phyloP scores from a whole-genome alignment of 805 yeast species.

The Hanseniaspora nectarophila region DNA sequence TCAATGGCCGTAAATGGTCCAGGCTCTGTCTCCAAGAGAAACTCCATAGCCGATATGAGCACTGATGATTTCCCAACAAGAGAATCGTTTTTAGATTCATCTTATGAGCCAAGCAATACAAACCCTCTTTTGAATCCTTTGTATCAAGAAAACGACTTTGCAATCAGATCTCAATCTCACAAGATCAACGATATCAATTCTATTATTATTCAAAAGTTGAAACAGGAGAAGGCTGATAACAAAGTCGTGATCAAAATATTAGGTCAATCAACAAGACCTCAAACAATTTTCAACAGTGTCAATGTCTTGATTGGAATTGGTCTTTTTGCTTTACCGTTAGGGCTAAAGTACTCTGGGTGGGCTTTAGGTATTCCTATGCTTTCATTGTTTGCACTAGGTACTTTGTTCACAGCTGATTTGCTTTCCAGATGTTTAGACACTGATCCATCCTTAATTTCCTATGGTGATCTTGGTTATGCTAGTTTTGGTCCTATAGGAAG shows the following conservation, averaged over 20 bases:
- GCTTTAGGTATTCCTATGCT: conserved; percentile 51
- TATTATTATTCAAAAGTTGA: conserved; percentile 44
- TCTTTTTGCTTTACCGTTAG: conserved; percentile 59
- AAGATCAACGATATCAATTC: conserved; percentile 33
- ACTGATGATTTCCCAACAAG: background rate
- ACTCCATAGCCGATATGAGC: background rate
- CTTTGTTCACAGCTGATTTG: conserved; percentile 66
- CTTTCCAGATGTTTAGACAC: conserved; percentile 67
- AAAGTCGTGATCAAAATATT: conserved; percentile 57
- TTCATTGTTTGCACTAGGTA: conserved; percentile 48
- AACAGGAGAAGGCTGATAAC: conserved; percentile 61
- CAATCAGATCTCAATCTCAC: conserved; percentile 35
- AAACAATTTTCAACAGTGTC: conserved; percentile 65
- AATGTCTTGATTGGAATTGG: conserved; percentile 71
- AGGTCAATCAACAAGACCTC: conserved; percentile 73
- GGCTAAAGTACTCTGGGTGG: conserved; percentile 59
- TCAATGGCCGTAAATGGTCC: conserved; percentile 33
- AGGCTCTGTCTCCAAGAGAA: background rate
- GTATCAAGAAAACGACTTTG: conserved; percentile 22
- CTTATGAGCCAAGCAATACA: background rate
- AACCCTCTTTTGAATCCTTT: conserved; percentile 6
- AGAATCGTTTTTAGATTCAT: background rate
- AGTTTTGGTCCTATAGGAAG: conserved; percentile 72
- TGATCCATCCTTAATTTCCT: conserved; percentile 68
- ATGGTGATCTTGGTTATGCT: conserved; percentile 81